These are phyloP conservation scores for Teunomyces cretensis DNA, from an alignment of 805 yeast species.

Conservation along the genomic window DNA sequence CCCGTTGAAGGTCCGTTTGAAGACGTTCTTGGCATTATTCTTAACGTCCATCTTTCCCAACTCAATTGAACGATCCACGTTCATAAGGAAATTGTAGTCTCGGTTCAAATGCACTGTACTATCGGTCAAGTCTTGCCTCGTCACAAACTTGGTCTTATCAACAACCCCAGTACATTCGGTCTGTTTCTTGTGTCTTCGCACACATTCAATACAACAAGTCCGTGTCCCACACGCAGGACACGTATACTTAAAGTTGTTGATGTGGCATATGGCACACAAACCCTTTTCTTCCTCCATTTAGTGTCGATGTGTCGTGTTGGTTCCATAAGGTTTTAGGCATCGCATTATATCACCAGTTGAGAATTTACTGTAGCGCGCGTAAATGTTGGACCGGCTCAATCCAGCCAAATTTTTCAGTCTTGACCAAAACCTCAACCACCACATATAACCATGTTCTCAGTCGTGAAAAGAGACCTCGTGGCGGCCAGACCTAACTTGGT, in stretches of 20 bases:
- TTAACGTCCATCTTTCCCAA: conserved; percentile 55
- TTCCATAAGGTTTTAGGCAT: background rate
- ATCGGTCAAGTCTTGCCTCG: conserved; percentile 43
- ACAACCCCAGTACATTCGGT: conserved; percentile 65
- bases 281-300: conserved; percentile 8
- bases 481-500: conserved; percentile 6
- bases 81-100: conserved; percentile 75
- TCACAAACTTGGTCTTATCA: conserved; percentile 59
- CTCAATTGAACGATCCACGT: conserved; percentile 58
- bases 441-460: background rate
- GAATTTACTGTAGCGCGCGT: conserved; percentile 1
- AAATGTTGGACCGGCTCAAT: conserved; percentile 1
- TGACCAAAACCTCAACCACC: background rate
- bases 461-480: conserved; percentile 3
- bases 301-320: too few species aligned
- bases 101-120: conserved; percentile 60
- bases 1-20: conserved; percentile 25
- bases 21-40: conserved; percentile 40
- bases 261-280: conserved; percentile 35
- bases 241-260: conserved; percentile 54
- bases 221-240: conserved; percentile 75
- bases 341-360: background rate
- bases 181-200: conserved; percentile 63
- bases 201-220: conserved; percentile 75
- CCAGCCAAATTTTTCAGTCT: conserved; percentile 2